Evolutionary conservation across 2,329 filamentous ascomycete species (phyloP).

Genomic region (Xylariaceae sp.): DNA sequence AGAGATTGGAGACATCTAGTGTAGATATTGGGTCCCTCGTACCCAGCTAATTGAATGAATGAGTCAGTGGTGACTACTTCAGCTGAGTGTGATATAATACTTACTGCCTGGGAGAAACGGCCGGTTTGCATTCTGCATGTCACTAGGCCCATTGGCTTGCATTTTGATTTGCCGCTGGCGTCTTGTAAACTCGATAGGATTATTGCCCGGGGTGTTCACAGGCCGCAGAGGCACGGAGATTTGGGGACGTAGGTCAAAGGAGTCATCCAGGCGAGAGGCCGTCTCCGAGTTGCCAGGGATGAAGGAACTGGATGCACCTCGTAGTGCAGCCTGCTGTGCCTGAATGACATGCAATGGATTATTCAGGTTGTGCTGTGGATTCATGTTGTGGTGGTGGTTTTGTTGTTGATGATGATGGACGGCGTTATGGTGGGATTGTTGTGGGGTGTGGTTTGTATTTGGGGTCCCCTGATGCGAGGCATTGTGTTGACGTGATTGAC

Average conservation of each 20-base stretch:
- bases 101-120: slow-evolving; percentile 60
- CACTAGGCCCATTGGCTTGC: slow-evolving; percentile 30
- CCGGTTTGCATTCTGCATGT: slow-evolving; percentile 44
- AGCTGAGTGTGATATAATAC: slow-evolving; percentile 27
- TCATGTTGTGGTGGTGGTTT: slow-evolving; percentile 25
- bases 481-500: slow-evolving; percentile 58
- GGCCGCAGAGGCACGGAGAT: slow-evolving; percentile 65
- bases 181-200: slow-evolving; percentile 63
- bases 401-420: slow-evolving; percentile 15
- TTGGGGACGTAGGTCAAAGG: slow-evolving; percentile 64
- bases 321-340: slow-evolving; percentile 29
- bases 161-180: slow-evolving; percentile 45
- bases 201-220: slow-evolving; percentile 71
- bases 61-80: neutral
- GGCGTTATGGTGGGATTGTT: slow-evolving; percentile 19
- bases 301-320: slow-evolving; percentile 40
- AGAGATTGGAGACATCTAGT: slow-evolving; percentile 81
- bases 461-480: slow-evolving; percentile 37
- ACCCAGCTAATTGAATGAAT: slow-evolving; percentile 43
- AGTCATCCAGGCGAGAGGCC: slow-evolving; percentile 57
- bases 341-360: slow-evolving; percentile 31
- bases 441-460: slow-evolving; percentile 21
- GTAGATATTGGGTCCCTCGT: slow-evolving; percentile 84
- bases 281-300: slow-evolving; percentile 54
- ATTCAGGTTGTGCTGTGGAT: slow-evolving; percentile 27